phyloP scores from a whole-genome alignment of 768 basidiomycete genomes.

The Phaffia tasmanica region DNA sequence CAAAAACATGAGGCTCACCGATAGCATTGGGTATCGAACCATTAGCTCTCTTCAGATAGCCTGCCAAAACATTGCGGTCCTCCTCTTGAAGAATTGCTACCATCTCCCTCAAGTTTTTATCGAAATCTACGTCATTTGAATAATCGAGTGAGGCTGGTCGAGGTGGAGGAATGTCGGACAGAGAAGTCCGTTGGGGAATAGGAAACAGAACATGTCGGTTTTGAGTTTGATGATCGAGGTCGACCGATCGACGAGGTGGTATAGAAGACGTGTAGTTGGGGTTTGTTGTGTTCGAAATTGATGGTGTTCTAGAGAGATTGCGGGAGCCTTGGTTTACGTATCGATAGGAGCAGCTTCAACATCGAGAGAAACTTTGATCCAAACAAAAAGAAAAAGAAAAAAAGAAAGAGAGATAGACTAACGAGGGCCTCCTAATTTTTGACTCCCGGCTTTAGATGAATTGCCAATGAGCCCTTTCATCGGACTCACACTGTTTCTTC shows the following conservation, averaged over 20 bases:
- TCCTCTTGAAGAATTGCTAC: constrained; percentile 15
- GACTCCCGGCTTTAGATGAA: neutral
- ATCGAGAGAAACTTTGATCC: neutral
- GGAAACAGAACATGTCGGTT: neutral
- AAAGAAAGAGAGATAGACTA: neutral
- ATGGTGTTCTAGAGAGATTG: neutral
- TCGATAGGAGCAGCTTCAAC: neutral
- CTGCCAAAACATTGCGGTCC: neutral
- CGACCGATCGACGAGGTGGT: neutral
- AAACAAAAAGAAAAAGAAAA: neutral
- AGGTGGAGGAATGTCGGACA: neutral
- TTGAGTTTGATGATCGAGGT: neutral
- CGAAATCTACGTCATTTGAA: neutral
- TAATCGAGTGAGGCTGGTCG: neutral
- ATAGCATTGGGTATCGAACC: too few relatives aligned
- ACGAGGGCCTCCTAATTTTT: constrained; percentile 17
- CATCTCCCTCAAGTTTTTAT: constrained; percentile 16
- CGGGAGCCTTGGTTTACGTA: neutral
- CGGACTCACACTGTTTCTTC: constrained; percentile 8
- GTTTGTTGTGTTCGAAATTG: neutral
- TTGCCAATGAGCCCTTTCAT: neutral
- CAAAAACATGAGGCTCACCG: too few relatives aligned
- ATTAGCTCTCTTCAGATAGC: too few relatives aligned
- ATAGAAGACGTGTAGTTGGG: neutral
- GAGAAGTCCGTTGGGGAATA: neutral